Conservation (phyloP, 1,284 basidiomycete genomes). For the Ustilago lituana region DNA sequence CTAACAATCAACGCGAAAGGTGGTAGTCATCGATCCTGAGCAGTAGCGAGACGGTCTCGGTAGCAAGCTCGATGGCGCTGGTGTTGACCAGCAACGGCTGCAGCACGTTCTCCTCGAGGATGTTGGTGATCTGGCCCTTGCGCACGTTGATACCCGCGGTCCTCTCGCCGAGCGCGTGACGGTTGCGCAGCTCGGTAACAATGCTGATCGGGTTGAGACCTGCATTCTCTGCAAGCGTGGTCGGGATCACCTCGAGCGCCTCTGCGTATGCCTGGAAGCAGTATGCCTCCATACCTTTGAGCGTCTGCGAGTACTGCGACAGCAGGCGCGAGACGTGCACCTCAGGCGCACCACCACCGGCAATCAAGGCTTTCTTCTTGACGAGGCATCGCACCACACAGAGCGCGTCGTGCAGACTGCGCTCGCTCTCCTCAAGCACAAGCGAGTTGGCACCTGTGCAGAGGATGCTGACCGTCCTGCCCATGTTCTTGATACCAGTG, state of each 20-base stretch:
- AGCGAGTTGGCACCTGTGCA: constrained; percentile 94
- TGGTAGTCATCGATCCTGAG: constrained; percentile 94
- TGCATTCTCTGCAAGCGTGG: constrained; percentile 97
- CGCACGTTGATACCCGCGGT: constrained; percentile 95
- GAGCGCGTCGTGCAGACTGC: constrained; percentile 95
- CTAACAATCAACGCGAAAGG: constrained; percentile 61
- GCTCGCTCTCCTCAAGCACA: constrained; percentile 95
- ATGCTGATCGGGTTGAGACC: constrained; percentile 98
- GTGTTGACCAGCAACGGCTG: constrained; percentile 96
- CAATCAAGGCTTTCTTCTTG: constrained; percentile 97
- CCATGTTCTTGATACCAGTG: constrained; percentile 93
- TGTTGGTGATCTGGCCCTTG: constrained; percentile 89
- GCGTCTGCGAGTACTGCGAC: constrained; percentile 88
- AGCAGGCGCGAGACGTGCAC: constrained; percentile 95
- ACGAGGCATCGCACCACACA: constrained; percentile 98
- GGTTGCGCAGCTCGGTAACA: constrained; percentile 95
- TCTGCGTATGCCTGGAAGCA: constrained; percentile 99
- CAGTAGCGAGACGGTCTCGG: constrained; percentile 95
- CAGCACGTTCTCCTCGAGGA: constrained; percentile 94
- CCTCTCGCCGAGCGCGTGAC: constrained; percentile 92
- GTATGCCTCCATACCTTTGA: constrained; percentile 98
- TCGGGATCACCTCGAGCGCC: constrained; percentile 96
- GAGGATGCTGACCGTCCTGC: constrained; percentile 92
- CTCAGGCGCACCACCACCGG: constrained; percentile 96
- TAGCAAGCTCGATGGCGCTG: constrained; percentile 91